phyloP scores from a whole-genome alignment of 345 rosid species.

The thale cress (Arabidopsis thaliana) region DNA sequence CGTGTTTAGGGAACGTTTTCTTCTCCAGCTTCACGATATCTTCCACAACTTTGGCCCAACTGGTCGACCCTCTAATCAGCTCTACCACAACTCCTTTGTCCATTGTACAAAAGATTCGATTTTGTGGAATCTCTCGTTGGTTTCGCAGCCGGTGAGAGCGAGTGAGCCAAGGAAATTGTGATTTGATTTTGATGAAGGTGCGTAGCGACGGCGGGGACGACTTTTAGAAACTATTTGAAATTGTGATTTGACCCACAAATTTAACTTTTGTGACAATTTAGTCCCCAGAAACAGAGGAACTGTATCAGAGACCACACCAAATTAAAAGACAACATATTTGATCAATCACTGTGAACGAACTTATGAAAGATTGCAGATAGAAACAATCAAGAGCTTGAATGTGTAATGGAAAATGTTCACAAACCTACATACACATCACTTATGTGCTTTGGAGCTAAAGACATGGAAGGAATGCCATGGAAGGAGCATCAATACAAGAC shows the following conservation, averaged over 20 bases:
- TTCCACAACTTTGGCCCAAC: slow-evolving; percentile 53
- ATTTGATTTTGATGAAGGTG: background rate
- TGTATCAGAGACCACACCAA: background rate
- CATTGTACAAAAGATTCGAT: slow-evolving; percentile 37
- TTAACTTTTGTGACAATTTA: background rate
- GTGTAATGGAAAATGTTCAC: background rate
- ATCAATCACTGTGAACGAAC: background rate
- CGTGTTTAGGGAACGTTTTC: slow-evolving; percentile 81
- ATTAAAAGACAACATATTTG: background rate
- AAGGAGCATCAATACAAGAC: background rate
- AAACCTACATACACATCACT: background rate
- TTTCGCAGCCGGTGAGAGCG: no score
- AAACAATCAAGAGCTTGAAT: slow-evolving; percentile 4
- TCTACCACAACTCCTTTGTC: slow-evolving; percentile 47
- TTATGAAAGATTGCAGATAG: background rate
- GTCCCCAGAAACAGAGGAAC: background rate
- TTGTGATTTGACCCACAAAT: background rate
- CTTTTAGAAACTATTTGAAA: background rate
- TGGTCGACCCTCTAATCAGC: slow-evolving; percentile 56
- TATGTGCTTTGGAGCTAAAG: background rate
- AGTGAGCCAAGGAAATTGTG: no score
- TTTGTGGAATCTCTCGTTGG: background rate
- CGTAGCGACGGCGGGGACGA: slow-evolving; percentile 1
- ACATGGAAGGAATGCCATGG: background rate
- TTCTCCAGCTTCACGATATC: slow-evolving; percentile 77